Base-by-base conservation (phyloP, 116 monocot species). In the Papilionanthe hybrid region DNA sequence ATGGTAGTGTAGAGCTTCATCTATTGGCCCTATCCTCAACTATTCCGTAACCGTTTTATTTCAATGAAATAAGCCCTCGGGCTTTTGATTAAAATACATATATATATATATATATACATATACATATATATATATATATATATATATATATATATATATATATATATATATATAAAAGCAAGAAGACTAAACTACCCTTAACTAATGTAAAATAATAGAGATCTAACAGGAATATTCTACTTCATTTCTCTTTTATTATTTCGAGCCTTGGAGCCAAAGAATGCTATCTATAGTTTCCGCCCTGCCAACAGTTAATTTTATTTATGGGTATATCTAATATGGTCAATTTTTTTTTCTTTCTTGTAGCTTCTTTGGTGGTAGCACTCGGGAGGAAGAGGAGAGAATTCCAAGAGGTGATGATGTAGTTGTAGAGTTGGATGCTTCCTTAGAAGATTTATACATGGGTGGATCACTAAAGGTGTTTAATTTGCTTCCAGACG, bases 381-480 rank as follows among this genome's bases (percentile, higher is more conserved):
- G 69, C 42, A 73, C 55, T 45, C 88, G 92, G 73, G 99, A 99
- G 78, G 95, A 99, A 81, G 99, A 99, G 83, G 99, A 99, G 78
- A 87, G 81, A 72, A 89, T 87, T 77, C 71, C 80, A 28, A 99
- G 93, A 89, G 99, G 99, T 81, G 92, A 99, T 84, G 99, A 99
- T 80, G 95, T 99, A 73, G 82, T 95, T 82, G 87, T 99, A 83
- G 99, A 95, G 50, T 86, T 99, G 85, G 87, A 92, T 78, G 95
- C 92, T 67, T 89, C 93, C 37, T 79, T 99, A 28, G 99, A 99
- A 88, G 99, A 99, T 91, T 82, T 99, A 58, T 99, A 99, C 81
- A 95, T 99, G 99, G 99, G 99, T 48, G 99, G 99, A 65, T 87
- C 99, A 25, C 77, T 99, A 57, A 90, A 95, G 95, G 99, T 99